Evolutionary conservation across 2,329 filamentous ascomycete genomes (phyloP).

Genomic region (Capronia coronata): DNA sequence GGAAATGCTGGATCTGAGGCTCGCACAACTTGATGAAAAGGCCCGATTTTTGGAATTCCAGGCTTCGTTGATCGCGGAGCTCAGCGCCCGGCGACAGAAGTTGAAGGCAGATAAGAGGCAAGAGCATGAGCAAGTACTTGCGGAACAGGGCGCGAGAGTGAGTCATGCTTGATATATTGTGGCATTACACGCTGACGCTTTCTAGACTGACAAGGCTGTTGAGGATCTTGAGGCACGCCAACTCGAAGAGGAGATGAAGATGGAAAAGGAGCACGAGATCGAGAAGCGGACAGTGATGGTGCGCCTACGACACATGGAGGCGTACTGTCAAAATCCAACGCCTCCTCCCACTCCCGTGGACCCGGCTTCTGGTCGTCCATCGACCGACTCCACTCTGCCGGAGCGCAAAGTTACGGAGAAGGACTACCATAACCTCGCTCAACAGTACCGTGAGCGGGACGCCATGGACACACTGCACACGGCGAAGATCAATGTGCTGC

Average conservation of each 20-base stretch:
- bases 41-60: slow-evolving; percentile 27
- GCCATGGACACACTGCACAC: slow-evolving; percentile 41
- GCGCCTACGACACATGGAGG: slow-evolving; percentile 45
- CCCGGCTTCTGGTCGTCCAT: slow-evolving; percentile 24
- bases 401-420: slow-evolving; percentile 37
- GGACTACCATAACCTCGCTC: slow-evolving; percentile 40
- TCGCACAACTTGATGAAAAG: slow-evolving; percentile 26
- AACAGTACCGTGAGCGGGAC: slow-evolving; percentile 40
- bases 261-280: slow-evolving; percentile 40
- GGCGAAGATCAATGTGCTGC: slow-evolving; percentile 43
- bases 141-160: slow-evolving; percentile 38
- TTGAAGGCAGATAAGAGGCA: slow-evolving; percentile 30
- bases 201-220: slow-evolving; percentile 35
- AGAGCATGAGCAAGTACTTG: slow-evolving; percentile 32
- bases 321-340: slow-evolving; percentile 39
- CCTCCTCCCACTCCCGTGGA: slow-evolving; percentile 32
- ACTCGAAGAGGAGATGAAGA: slow-evolving; percentile 40
- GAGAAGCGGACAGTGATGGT: slow-evolving; percentile 40
- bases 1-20: slow-evolving; percentile 22
- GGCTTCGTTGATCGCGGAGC: slow-evolving; percentile 15
- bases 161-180: slow-evolving; percentile 5
- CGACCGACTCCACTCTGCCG: slow-evolving; percentile 20
- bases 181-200: slow-evolving; percentile 6
- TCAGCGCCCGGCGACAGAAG: slow-evolving; percentile 19
- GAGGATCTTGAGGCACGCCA: slow-evolving; percentile 40